Evolutionary conservation across 495 filamentous ascomycete genomes (phyloP), one percentile per base, ranked within the genome.

Genomic region (Aspergillus conjunctus): DNA sequence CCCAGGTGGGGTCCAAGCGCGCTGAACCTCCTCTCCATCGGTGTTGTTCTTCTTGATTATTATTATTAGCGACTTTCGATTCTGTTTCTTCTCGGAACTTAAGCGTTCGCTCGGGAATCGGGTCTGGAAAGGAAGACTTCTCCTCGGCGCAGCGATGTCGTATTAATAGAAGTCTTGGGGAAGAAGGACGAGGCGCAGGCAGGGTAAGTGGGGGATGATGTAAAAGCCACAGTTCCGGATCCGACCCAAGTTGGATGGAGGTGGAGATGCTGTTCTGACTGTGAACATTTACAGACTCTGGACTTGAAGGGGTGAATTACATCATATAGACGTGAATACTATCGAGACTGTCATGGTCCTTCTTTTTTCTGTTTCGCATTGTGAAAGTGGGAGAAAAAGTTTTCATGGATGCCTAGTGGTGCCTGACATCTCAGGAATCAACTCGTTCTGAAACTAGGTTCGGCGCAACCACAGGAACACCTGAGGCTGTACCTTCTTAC

Each of bases 371-470:
- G 17, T 48, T 48, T 20, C n/a, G 26, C 5, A 26, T 26, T 26
- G 26, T 26, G 26, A 26, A 26, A 26, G 26, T 26, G 26, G 26
- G 26, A 26, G 26, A 26, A 50, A 59, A 43, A 37, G 22, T 46
- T 58, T 62, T 58, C 14, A 48, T 48, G 54, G 54, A 58, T 58
- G 54, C 54, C 60, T 62, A 62, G 54, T 30, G 54, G 46, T 56
- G 46, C 46, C 53, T 56, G 14, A 51, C 12, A 3, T 15, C 37
- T 10, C 15, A 49, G 33, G 43, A 41, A 41, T 5, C 11, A 41
- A 41, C 5, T 26, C 26, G 26, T 26, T 5, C 26, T 26, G 26
- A 5, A 26, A 26, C 26, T 5, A 26, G 5, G 26, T 26, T 26
- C 2, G 26, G 26, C 26, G 26, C n/a, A n/a, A n/a, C n/a, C n/a